phyloP scores from a whole-genome alignment of 805 yeast species.

The Lipomyces oligophaga region DNA sequence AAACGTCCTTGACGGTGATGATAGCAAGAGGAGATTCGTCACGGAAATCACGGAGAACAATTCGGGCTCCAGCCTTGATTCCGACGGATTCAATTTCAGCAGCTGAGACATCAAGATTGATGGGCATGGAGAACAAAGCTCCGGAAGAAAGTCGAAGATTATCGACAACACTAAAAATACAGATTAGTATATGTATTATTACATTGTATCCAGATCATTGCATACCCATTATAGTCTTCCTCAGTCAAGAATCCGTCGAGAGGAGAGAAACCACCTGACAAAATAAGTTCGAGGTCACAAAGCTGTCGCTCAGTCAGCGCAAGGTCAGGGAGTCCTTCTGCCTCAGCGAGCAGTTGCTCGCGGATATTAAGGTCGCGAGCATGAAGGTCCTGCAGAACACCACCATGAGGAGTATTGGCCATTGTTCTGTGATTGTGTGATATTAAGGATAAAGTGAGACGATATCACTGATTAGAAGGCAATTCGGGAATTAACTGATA shows the following conservation, averaged over 20 bases:
- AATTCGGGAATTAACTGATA: too few species aligned
- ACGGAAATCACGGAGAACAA: constrained; percentile 75
- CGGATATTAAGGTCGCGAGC: constrained; percentile 71
- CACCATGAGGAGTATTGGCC: constrained; percentile 81
- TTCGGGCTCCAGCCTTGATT: constrained; percentile 54
- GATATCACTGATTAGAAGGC: too few species aligned
- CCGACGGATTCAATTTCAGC: constrained; percentile 44
- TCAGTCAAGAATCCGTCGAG: constrained; percentile 66
- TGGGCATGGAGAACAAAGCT: constrained; percentile 86
- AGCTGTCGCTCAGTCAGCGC: constrained; percentile 79
- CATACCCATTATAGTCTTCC: constrained; percentile 52
- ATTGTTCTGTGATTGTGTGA: constrained; percentile 27
- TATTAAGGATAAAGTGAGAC: not conserved
- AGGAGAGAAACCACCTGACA: constrained; percentile 94
- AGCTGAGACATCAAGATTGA: constrained; percentile 72
- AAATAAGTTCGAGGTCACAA: constrained; percentile 86
- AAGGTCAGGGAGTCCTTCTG: constrained; percentile 44
- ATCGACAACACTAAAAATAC: constrained; percentile 50
- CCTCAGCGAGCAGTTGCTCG: constrained; percentile 54
- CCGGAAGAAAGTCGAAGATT: constrained; percentile 70
- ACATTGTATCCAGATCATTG: not conserved
- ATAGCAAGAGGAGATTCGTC: constrained; percentile 77
- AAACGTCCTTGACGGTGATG: constrained; percentile 72
- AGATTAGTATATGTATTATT: not conserved
- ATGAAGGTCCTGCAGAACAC: constrained; percentile 76